Conservation (phyloP, 805 yeast species). For the Jamesozyma lodderae region DNA sequence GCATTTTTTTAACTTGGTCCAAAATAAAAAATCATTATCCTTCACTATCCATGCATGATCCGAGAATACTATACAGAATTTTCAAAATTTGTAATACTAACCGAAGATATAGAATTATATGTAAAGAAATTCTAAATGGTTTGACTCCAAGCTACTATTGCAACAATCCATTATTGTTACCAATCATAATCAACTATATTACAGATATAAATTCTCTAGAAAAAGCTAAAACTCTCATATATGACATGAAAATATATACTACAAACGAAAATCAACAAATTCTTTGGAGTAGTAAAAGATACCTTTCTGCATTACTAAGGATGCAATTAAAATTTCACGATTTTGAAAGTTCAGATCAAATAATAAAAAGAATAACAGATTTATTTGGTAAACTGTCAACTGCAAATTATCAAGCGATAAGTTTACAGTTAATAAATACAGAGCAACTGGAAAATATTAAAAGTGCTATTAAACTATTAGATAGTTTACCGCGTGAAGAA, state of each 20-base stretch:
- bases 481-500: constrained; percentile 10
- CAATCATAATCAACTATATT: constrained; percentile 17
- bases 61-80: constrained; percentile 20
- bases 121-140: constrained; percentile 11
- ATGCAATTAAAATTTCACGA: constrained; percentile 25
- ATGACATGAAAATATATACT: constrained; percentile 14
- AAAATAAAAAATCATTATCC: constrained; percentile 12
- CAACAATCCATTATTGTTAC: constrained; percentile 21
- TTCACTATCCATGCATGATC: constrained; percentile 16
- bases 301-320: constrained; percentile 17
- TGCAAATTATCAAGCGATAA: constrained; percentile 18
- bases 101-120: constrained; percentile 15
- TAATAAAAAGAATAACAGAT: constrained; percentile 16
- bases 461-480: constrained; percentile 17
- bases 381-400: constrained; percentile 15
- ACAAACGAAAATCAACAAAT: constrained; percentile 12
- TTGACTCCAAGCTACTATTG: constrained; percentile 18
- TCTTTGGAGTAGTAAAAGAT: constrained; percentile 15
- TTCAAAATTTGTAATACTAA: constrained; percentile 15
- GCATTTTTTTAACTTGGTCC: constrained; percentile 20
- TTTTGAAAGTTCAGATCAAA: constrained; percentile 22
- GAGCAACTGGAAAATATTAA: constrained; percentile 12
- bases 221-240: constrained; percentile 15
- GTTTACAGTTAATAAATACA: constrained; percentile 12
- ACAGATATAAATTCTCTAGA: constrained; percentile 9